phyloP scores from a whole-genome alignment of 148 eudicot species.

The Suaeda aralocaspica region DNA sequence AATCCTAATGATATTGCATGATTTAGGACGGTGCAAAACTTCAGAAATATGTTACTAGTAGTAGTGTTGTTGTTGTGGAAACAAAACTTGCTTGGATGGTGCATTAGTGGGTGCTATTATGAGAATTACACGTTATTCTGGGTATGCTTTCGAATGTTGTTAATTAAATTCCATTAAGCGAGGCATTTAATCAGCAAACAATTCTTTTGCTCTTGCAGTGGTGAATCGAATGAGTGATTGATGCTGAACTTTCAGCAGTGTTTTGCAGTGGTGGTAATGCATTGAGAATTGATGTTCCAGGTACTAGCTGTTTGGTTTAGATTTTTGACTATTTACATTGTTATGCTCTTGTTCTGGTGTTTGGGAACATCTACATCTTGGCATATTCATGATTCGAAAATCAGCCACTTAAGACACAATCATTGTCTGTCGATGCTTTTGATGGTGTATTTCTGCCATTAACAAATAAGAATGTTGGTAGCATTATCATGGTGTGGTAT shows the following conservation, averaged over 20 bases:
- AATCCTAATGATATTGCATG: constrained; percentile 3
- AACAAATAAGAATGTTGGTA: no score
- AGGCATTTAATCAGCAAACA: not conserved
- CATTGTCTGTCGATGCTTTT: not conserved
- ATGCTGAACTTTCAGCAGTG: constrained; percentile 93
- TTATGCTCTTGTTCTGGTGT: not conserved
- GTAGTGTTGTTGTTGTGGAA: constrained; percentile 53
- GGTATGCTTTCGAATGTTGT: constrained; percentile 42
- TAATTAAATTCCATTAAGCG: not conserved
- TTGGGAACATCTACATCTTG: not conserved
- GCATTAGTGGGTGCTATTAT: constrained; percentile 75
- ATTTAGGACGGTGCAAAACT: constrained; percentile 56
- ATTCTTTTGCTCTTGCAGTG: constrained; percentile 38
- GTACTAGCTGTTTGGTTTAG: constrained; percentile 27
- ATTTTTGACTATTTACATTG: no score
- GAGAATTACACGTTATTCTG: constrained; percentile 51
- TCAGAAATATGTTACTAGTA: constrained; percentile 43
- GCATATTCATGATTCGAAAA: not conserved
- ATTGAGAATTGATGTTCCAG: constrained; percentile 76
- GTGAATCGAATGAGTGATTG: constrained; percentile 67
- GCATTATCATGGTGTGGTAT: no score
- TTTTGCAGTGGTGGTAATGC: constrained; percentile 65
- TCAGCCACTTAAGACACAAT: not conserved
- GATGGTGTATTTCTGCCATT: no score
- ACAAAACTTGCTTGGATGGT: constrained; percentile 92